Percentiles rank a stretch among this genome's conserved stretches.
Conservation (phyloP, 495 filamentous ascomycete species). For the Endocarpon pusillum region DNA sequence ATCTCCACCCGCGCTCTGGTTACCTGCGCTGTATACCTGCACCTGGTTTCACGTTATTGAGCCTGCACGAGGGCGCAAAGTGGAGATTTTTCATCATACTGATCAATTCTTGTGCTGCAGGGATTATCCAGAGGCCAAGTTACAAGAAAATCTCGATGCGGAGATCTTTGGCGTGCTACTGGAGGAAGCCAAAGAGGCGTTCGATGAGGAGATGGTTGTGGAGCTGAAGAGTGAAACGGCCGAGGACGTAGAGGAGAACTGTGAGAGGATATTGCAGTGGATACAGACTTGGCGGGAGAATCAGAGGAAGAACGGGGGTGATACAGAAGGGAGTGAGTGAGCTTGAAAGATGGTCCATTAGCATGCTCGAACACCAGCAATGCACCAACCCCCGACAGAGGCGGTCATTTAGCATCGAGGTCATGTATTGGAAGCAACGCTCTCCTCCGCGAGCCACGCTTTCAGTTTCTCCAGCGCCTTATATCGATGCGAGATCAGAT, state of each 20-base stretch:
- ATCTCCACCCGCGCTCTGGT: neutral
- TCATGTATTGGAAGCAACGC: too few species aligned
- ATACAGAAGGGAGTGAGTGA: conserved; percentile 4
- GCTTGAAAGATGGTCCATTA: too few species aligned
- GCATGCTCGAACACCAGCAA: too few species aligned
- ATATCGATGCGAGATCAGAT: conserved; percentile 76
- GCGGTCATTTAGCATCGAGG: too few species aligned
- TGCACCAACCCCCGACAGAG: too few species aligned
- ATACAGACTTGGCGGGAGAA: conserved; percentile 63
- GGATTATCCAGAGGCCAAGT: conserved; percentile 64
- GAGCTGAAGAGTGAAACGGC: conserved; percentile 69
- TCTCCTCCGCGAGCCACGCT: conserved; percentile 59
- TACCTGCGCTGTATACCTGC: neutral
- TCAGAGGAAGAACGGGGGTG: conserved; percentile 7
- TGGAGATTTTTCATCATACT: too few species aligned
- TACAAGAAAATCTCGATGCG: conserved; percentile 90
- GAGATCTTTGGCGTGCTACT: conserved; percentile 95
- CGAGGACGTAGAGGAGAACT: conserved; percentile 74
- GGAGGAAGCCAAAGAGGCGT: conserved; percentile 77
- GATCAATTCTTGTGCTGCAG: too few species aligned
- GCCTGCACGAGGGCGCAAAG: too few species aligned
- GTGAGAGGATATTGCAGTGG: conserved; percentile 73
- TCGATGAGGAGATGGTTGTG: conserved; percentile 75
- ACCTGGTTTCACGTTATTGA: too few species aligned
- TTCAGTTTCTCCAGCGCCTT: conserved; percentile 74